Conservation (phyloP, 257 asterid genomes). For the Euphrasia confusa region DNA sequence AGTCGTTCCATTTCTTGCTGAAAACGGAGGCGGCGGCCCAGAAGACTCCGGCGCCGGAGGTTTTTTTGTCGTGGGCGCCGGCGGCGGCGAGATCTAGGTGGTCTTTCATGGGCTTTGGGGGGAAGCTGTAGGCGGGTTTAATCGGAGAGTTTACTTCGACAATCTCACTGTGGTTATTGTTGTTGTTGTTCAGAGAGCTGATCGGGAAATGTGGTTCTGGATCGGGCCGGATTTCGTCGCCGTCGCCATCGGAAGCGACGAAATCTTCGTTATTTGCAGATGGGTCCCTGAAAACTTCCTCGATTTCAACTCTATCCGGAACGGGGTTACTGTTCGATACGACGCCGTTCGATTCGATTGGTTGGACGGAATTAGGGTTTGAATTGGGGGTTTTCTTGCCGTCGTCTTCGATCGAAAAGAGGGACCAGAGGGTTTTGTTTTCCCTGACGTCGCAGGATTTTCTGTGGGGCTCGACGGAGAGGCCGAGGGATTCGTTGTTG, state of each 20-base stretch:
- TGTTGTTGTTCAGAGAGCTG: neutral
- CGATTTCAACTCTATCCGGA: slow-evolving; percentile 38
- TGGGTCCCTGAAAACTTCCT: slow-evolving; percentile 28
- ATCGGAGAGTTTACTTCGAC: slow-evolving; percentile 45
- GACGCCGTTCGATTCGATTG: slow-evolving; percentile 24
- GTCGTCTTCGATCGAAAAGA: slow-evolving; percentile 52
- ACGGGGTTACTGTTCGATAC: slow-evolving; percentile 34
- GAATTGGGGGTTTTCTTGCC: slow-evolving; percentile 15
- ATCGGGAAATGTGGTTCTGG: slow-evolving; percentile 38
- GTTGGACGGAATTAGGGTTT: slow-evolving; percentile 11
- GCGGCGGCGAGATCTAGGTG: slow-evolving; percentile 58
- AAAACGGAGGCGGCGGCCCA: slow-evolving; percentile 84
- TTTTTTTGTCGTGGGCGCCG: slow-evolving; percentile 33
- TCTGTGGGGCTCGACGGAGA: slow-evolving; percentile 67
- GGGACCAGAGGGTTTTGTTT: slow-evolving; percentile 55
- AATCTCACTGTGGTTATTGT: slow-evolving; percentile 35
- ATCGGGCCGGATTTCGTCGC: slow-evolving; percentile 54
- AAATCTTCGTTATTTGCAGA: slow-evolving; percentile 27
- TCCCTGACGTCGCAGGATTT: slow-evolving; percentile 89
- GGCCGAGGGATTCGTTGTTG: slow-evolving; percentile 66
- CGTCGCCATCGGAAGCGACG: slow-evolving; percentile 23
- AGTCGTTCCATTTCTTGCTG: slow-evolving; percentile 85
- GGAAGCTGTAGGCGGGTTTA: slow-evolving; percentile 15
- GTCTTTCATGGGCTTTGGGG: slow-evolving; percentile 73
- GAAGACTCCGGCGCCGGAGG: slow-evolving; percentile 61